Evolutionary conservation across 1,284 basidiomycete genomes (phyloP).

Genomic region (Ceratobasidium sp.): DNA sequence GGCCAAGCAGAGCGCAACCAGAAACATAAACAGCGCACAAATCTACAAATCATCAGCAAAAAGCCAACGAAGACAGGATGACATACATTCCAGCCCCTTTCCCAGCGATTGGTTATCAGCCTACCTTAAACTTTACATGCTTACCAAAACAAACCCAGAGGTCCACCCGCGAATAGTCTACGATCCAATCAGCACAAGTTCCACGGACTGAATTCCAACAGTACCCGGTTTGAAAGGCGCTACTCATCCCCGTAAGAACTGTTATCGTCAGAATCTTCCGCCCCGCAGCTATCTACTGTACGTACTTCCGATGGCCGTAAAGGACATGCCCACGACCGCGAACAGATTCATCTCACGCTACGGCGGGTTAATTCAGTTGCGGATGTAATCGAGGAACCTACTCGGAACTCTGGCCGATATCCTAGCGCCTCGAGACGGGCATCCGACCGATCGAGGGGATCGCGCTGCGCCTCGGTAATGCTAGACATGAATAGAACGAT

Average conservation of each 20-base stretch:
- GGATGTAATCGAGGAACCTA: neutral
- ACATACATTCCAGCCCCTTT: conserved; percentile 65
- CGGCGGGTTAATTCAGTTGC: conserved; percentile 9
- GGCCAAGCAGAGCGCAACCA: conserved; percentile 63
- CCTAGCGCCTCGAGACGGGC: conserved; percentile 60
- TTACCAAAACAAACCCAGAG: conserved; percentile 61
- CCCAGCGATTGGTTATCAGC: neutral
- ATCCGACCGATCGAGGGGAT: conserved; percentile 50
- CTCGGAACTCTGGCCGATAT: conserved; percentile 59
- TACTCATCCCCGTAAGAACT: conserved; percentile 66
- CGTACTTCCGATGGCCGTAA: conserved; percentile 47
- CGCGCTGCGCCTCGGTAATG: conserved; percentile 19
- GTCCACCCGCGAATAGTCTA: conserved; percentile 54
- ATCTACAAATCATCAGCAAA: conserved; percentile 50
- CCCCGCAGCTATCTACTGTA: neutral
- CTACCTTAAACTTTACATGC: neutral
- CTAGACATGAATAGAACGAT: no score
- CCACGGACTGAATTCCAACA: no score
- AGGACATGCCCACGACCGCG: conserved; percentile 66
- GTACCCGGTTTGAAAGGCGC: conserved; percentile 63
- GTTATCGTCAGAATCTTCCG: neutral
- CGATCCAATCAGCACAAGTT: conserved; percentile 42
- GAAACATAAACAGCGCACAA: conserved; percentile 65
- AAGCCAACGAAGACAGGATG: neutral
- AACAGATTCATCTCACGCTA: conserved; percentile 64